Conservation (phyloP, 73 alveolate genomes). For the Tetrahymena thermophila region DNA sequence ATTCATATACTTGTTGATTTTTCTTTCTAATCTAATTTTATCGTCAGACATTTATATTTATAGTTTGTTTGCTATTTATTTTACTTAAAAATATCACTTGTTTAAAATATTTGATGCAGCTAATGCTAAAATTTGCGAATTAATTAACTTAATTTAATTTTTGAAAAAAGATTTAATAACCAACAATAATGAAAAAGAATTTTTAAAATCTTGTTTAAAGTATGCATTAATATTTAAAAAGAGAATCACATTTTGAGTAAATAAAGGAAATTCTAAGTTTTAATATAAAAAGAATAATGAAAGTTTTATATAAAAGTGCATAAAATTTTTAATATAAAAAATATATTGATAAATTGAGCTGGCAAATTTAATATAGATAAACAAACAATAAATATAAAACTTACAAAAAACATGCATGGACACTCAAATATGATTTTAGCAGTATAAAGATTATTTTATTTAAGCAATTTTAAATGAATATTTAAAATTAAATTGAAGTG, state of each 20-base stretch:
- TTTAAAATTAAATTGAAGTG: not conserved
- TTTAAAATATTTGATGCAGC: not conserved
- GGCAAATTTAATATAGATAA: not conserved
- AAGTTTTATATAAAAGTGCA: too few species aligned
- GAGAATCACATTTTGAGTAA: too few species aligned
- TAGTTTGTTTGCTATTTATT: not conserved
- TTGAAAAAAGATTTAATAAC: not conserved
- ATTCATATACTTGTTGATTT: constrained; percentile 13
- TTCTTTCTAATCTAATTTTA: constrained; percentile 8
- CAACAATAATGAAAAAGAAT: not conserved
- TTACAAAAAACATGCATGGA: not conserved
- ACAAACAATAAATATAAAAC: too few species aligned
- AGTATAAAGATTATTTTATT: too few species aligned
- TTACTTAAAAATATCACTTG: not conserved
- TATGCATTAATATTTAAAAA: not conserved
- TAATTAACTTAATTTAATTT: not conserved
- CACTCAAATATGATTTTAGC: not conserved
- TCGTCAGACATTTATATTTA: not conserved
- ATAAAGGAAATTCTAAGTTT: too few species aligned
- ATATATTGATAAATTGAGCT: not conserved
- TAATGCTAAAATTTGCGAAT: not conserved
- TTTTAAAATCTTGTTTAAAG: not conserved
- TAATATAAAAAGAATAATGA: too few species aligned
- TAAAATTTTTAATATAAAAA: too few species aligned
- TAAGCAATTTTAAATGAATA: not conserved